Evolutionary conservation across 176 grass and related monocot genomes (phyloP).

Genomic region (Oryza longistaminata): DNA sequence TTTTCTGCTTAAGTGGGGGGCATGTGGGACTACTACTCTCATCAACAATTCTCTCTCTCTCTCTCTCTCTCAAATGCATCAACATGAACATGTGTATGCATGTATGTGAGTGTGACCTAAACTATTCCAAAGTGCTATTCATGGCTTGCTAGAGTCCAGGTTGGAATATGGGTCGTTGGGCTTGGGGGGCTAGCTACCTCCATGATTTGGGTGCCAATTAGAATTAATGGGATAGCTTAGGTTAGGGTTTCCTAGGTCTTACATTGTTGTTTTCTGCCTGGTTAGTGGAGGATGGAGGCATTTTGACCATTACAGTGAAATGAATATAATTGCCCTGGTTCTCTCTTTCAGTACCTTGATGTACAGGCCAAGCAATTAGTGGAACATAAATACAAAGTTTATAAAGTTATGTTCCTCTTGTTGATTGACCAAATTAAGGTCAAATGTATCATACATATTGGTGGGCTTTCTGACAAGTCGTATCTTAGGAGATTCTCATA

Average conservation of each 20-base stretch:
- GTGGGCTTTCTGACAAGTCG: neutral
- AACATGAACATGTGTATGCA: neutral
- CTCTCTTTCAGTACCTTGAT: neutral
- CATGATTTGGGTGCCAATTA: constrained; percentile 45
- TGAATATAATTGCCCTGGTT: neutral
- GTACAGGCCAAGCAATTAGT: neutral
- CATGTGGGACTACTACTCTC: constrained; percentile 48
- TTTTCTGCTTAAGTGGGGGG: constrained; percentile 30
- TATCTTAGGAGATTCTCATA: neutral
- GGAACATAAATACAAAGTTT: neutral
- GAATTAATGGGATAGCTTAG: neutral
- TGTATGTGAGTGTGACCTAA: constrained; percentile 10
- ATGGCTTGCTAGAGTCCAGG: constrained; percentile 37
- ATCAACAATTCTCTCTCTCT: neutral
- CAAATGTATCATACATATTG: neutral
- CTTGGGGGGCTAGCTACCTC: neutral
- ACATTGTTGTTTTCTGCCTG: constrained; percentile 13
- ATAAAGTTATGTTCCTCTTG: neutral
- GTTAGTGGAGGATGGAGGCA: constrained; percentile 26
- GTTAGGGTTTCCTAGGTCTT: constrained; percentile 33
- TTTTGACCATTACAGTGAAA: constrained; percentile 38
- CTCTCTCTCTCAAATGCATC: neutral
- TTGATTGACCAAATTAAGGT: neutral
- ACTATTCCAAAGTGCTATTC: constrained; percentile 40
- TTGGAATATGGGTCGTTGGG: constrained; percentile 47